Evolutionary conservation across 768 basidiomycete species (phyloP).

Genomic region (Lyophyllum shimeji): DNA sequence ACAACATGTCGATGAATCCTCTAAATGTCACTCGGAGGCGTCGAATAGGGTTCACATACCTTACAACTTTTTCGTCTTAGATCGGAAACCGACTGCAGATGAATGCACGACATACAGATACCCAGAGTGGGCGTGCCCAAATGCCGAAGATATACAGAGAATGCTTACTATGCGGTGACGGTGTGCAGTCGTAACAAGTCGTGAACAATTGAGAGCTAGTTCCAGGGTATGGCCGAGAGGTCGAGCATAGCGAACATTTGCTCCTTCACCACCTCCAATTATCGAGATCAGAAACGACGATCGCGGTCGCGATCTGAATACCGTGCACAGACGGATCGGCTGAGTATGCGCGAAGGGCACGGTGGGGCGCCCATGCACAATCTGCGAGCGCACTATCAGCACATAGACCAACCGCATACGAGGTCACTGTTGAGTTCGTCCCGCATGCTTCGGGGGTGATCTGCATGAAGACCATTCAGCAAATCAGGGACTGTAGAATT

Average conservation of each 20-base stretch:
- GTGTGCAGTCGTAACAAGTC: neutral
- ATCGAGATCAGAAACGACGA: conserved; percentile 16
- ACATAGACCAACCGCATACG: conserved; percentile 16
- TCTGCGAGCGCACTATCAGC: conserved; percentile 5
- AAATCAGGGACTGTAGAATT: neutral
- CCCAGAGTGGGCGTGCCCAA: neutral
- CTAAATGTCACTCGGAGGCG: no score
- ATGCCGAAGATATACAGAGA: neutral
- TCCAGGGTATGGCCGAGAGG: neutral
- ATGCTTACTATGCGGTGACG: neutral
- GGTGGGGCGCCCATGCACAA: conserved; percentile 13
- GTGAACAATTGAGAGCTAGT: neutral
- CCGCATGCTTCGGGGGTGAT: conserved; percentile 9
- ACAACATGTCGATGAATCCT: no score
- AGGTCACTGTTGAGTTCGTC: conserved; percentile 4
- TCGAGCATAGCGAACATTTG: no score
- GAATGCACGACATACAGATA: neutral
- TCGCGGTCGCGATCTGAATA: conserved; percentile 13
- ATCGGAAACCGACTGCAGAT: neutral
- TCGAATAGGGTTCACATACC: neutral
- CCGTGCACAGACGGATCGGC: conserved; percentile 11
- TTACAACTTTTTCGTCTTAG: neutral
- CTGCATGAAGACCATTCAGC: neutral
- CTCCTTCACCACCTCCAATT: conserved; percentile 14
- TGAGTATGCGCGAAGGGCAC: conserved; percentile 14